Conservation (phyloP, 345 rosid species). For the Salix caprea region DNA sequence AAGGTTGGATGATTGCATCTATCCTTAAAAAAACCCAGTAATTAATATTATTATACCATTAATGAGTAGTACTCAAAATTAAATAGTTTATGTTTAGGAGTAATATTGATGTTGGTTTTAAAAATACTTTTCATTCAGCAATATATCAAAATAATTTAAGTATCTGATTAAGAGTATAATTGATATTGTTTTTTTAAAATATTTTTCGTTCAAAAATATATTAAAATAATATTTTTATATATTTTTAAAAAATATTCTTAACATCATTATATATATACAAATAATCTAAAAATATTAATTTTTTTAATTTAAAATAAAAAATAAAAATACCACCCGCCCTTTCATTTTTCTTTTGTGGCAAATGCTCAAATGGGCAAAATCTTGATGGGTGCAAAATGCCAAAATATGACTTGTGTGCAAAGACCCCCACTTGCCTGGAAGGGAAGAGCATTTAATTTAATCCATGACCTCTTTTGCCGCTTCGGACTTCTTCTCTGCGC, state of each 20-base stretch:
- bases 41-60: neutral
- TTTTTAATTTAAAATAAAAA: too few species aligned
- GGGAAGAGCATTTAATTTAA: neutral
- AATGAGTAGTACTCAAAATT: neutral
- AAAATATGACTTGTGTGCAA: neutral
- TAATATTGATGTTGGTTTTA: too few species aligned
- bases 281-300: too few species aligned
- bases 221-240: too few species aligned
- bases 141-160: too few species aligned
- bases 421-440: neutral
- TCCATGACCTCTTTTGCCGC: conserved; percentile 12
- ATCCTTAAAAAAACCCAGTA: neutral
- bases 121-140: too few species aligned
- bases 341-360: neutral
- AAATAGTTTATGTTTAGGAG: neutral
- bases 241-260: too few species aligned
- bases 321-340: neutral
- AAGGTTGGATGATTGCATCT: neutral
- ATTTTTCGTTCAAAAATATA: too few species aligned
- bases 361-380: neutral
- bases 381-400: neutral
- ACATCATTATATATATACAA: too few species aligned
- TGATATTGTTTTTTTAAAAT: too few species aligned
- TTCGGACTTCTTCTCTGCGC: neutral
- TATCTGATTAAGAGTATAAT: too few species aligned